Base-by-base conservation (phyloP, 2,329 filamentous ascomycete genomes). In the Cladosporium sp. region DNA sequence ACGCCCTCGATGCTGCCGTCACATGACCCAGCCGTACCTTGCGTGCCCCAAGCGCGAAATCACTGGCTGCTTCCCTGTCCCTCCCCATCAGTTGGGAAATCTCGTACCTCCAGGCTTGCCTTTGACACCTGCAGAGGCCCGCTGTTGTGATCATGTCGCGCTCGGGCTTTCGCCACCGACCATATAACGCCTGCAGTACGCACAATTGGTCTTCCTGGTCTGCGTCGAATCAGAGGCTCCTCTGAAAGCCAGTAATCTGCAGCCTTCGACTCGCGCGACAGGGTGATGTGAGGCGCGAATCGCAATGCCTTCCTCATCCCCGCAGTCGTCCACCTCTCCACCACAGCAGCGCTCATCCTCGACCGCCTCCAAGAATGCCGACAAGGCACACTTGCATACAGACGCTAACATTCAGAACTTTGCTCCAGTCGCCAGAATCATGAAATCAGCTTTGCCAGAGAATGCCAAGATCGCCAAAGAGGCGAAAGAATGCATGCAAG, bases 401-500 rank as follows among this genome's bases (percentile, higher is more conserved):
- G 91, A 95, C 87, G 91, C 92, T 96, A 93, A 96, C 84, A 95
- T 95, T 83, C 88, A 90, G 76, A 95, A 95, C 82, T 93, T 92
- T 87, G 90, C 88, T 81, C 89, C 90, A 99, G 95, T 99, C 75
- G 95, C 95, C 71, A 91, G 95, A 65, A 98, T 99, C 79, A 99
- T 99, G 95, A 99, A 99, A 81, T 91, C 93, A 74, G 95, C 95
- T 7, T 85, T 99, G 58, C 95, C 95, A 60, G 95, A 99, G 71
- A 99, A 99, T 76, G 95, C 95, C 72, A 99, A 99, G 82, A 99
- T 99, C 58, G 75, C 76, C 30, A 99, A 99, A 78, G 95, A 99
- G 78, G 95, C 95, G 64, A 99, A 99, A 80, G 95, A 99, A 79
- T 99, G 95, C 81, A 98, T 99, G 95, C 95, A 99, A 80, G 95